Evolutionary conservation across 164 flowering plant species (phyloP), one percentile per base, ranked within the genome.

Genomic region (Magnolia changhungtana): DNA sequence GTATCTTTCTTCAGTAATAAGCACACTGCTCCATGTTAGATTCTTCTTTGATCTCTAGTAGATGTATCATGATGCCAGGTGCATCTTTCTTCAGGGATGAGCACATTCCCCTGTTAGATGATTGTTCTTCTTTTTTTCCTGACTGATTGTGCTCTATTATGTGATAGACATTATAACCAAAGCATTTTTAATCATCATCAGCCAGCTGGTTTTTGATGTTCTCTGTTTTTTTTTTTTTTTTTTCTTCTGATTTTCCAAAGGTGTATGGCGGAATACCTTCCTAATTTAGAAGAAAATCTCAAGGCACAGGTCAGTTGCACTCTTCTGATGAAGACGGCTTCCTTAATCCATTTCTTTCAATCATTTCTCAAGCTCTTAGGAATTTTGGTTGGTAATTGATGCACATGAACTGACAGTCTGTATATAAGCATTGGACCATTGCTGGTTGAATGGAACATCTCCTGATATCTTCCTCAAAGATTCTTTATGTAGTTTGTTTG

Each of bases 261-360:
- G 99, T 96, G 98, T 87, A 84, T 92, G 92, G 97, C 99, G 24
- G 99, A 92, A 86, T 96, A 94, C 85, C 94, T 96, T 82, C 97
- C 95, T 24, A 80, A 80, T 79, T 72, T 96, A 58, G 99, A 96
- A 78, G 93, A 91, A 74, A 76, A 80, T 78, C 89, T 96, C 55
- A 84, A 83, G 80, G 75, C 81, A 52, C 93, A 92, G 96, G 99
- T 96, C 20, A 79, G 86, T 74, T 78, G 20, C 45, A 21, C 65
- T 23, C 19, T 68, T 59, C 76, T 82, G 58, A 55, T 52, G 45
- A 55, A 50, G 52, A 55, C 27, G 63, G 18, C 27, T 73, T 67
- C 69, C 20, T 49, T 75, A 52, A 3, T 23, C 63, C 3, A 19
- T 20, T 50, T 71, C 24, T 50, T 49, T 71, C 23, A 20, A 50